Evolutionary conservation across 83 land plant genomes (phyloP), one percentile per base, ranked within the genome.

Genomic region (Diphasiastrum complanatum): DNA sequence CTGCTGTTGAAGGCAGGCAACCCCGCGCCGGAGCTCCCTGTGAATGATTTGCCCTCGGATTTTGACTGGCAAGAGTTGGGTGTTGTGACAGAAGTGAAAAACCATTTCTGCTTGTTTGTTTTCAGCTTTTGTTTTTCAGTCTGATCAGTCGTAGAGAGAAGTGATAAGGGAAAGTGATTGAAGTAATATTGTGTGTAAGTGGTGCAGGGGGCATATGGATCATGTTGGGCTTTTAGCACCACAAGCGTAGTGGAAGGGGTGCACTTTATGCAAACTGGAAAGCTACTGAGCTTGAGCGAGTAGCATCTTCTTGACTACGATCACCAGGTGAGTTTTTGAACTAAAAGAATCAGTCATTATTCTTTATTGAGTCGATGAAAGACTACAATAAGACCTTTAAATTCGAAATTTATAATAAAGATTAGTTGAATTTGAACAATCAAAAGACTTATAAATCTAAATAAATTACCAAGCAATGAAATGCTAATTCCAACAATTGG

Each of bases 191-290:
- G 59, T 24, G 59, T 18, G 4, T 5, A n/a, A 11, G 59, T 24
- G n/a, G 4, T 35, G 2, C 66, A 87, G 89, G 90, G 90, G 5
- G 18, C 70, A 2, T 87, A 90, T 63, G 95, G 95, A 20, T 84
- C 95, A 11, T 85, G 95, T 50, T 87, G 95, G 95, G 74, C 86
- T 10, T 87, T 87, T 54, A 87, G 95, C 63, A 74, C 95, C 16
- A 72, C 84, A 1, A 90, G 81, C 38, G 83, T 73, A 10, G 29
- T 87, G 6, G 95, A 87, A 74, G 95, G 95, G 45, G 90, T 90
- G 0, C 53, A 79, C 66, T 87, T 81, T 61, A 40, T 87, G 11
- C 64, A 71, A 1, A 87, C 89, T 1, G 82, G 90, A 40, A 79
- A 85, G 48, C 95, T 87, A 1, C 63, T 79, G 31, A 85, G 65